These are phyloP conservation scores for Entomortierella lignicola DNA, from an alignment of 192 early-diverging fungal species.

Conservation along the genomic window DNA sequence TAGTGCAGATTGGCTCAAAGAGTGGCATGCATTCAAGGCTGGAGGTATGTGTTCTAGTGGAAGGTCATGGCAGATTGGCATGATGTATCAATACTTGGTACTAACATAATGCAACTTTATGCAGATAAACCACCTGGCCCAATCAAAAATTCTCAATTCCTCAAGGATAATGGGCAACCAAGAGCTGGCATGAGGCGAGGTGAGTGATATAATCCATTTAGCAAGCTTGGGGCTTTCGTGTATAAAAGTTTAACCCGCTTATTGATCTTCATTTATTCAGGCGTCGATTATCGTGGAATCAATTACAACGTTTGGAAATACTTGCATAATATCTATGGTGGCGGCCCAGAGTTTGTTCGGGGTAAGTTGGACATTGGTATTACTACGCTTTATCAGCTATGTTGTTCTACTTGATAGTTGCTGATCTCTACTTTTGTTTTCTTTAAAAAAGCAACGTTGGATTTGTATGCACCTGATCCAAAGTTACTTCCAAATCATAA, in stretches of 20 bases:
- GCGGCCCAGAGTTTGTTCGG: slow-evolving; percentile 55
- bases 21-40: slow-evolving; percentile 56
- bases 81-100: neutral
- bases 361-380: slow-evolving; percentile 20
- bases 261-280: neutral
- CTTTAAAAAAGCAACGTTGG: slow-evolving; percentile 31
- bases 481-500: neutral
- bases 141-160: slow-evolving; percentile 53
- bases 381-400: neutral
- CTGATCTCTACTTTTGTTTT: neutral
- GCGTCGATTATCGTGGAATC: slow-evolving; percentile 54
- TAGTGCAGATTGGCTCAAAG: slow-evolving; percentile 50
- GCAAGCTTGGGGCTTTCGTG: neutral
- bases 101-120: neutral
- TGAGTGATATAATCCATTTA: neutral
- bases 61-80: neutral
- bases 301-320: slow-evolving; percentile 53
- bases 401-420: neutral
- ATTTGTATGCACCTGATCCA: slow-evolving; percentile 46
- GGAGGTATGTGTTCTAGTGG: slow-evolving; percentile 32
- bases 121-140: slow-evolving; percentile 50
- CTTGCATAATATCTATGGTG: slow-evolving; percentile 51
- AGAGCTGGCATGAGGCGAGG: slow-evolving; percentile 57
- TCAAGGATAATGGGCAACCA: slow-evolving; percentile 53
- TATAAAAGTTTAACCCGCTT: neutral